Evolutionary conservation across 2,329 filamentous ascomycete species (phyloP).

Genomic region (Coleophoma cylindrospora): DNA sequence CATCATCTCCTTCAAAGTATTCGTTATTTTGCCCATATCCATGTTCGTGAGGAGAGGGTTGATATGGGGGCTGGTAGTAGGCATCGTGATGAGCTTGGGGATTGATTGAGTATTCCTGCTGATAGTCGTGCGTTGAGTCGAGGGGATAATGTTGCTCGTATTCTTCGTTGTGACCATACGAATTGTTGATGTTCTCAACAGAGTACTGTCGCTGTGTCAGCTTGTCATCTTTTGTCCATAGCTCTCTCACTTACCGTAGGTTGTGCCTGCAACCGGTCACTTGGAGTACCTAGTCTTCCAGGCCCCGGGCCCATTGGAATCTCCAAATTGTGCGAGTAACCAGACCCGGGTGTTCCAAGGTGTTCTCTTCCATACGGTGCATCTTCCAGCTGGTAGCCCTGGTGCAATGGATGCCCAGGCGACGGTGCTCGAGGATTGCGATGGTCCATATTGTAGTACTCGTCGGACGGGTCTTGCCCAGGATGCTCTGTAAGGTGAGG

Average conservation of each 20-base stretch:
- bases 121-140: slow-evolving; percentile 41
- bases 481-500: slow-evolving; percentile 14
- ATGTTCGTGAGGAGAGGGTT: slow-evolving; percentile 43
- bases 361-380: slow-evolving; percentile 26
- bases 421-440: slow-evolving; percentile 64
- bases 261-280: slow-evolving; percentile 76
- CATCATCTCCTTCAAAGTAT: slow-evolving; percentile 55
- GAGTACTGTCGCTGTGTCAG: slow-evolving; percentile 48
- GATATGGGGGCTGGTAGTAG: slow-evolving; percentile 81
- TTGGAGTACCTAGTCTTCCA: slow-evolving; percentile 45
- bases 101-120: slow-evolving; percentile 68
- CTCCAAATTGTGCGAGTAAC: slow-evolving; percentile 47
- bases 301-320: slow-evolving; percentile 59
- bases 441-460: slow-evolving; percentile 59
- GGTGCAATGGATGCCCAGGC: slow-evolving; percentile 66
- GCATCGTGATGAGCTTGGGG: slow-evolving; percentile 83
- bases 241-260: slow-evolving; percentile 60
- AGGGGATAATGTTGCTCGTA: slow-evolving; percentile 48
- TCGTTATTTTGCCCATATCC: slow-evolving; percentile 14
- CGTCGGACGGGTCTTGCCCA: slow-evolving; percentile 43
- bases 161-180: slow-evolving; percentile 57
- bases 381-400: slow-evolving; percentile 80
- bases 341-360: slow-evolving; percentile 9
- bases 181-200: slow-evolving; percentile 60
- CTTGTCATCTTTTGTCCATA: not conserved